These are phyloP conservation scores for Melanogaster broomeanus DNA, from an alignment of 768 basidiomycete genomes.

Conservation along the genomic window DNA sequence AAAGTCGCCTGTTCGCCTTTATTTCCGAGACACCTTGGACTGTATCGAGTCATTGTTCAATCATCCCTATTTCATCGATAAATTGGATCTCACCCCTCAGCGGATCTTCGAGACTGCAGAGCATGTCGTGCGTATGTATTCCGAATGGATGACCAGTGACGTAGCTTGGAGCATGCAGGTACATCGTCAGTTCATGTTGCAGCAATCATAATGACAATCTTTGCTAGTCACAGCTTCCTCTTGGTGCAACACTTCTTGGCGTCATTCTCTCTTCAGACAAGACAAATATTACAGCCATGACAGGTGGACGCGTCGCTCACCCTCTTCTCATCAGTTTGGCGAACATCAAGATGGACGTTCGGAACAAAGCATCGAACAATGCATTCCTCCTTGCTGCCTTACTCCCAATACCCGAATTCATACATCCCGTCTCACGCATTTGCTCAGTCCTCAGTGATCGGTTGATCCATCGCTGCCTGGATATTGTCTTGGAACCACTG, in stretches of 20 bases:
- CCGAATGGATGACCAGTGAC: constrained; percentile 20
- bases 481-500: constrained; percentile 29
- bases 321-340: constrained; percentile 3
- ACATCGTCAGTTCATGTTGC: neutral
- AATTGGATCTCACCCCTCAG: neutral
- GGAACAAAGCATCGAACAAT: neutral
- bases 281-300: constrained; percentile 1
- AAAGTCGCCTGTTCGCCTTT: constrained; percentile 5
- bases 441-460: constrained; percentile 25
- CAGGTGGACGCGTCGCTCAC: neutral
- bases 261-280: constrained; percentile 3
- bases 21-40: constrained; percentile 17
- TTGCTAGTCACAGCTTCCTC: neutral
- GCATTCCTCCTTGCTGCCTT: constrained; percentile 16
- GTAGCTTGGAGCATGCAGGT: constrained; percentile 16
- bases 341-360: neutral
- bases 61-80: constrained; percentile 17
- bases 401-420: constrained; percentile 19
- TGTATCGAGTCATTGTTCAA: constrained; percentile 20
- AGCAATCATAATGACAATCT: neutral
- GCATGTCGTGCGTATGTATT: constrained; percentile 7
- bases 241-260: constrained; percentile 3
- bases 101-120: neutral
- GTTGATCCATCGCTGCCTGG: constrained; percentile 31
- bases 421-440: neutral